Conservation (phyloP, 768 basidiomycete genomes). For the Tricholoma furcatifolium region DNA sequence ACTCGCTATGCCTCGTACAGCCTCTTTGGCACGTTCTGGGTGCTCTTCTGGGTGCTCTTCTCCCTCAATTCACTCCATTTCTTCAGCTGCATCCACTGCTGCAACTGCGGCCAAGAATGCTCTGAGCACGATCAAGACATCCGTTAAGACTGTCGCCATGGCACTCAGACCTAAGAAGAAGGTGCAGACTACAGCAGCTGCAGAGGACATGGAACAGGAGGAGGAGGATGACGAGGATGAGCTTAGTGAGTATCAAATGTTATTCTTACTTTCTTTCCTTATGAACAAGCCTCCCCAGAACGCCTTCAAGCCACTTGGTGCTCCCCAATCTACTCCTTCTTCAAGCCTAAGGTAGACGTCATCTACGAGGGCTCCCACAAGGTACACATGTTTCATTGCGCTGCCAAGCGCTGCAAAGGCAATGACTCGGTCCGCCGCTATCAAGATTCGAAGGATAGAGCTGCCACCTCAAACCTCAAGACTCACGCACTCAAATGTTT, state of each 20-base stretch:
- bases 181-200: neutral
- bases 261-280: neutral
- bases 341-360: no score
- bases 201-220: neutral
- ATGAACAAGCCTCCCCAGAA: neutral
- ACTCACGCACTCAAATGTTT: no score
- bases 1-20: neutral
- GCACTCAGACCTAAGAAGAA: neutral
- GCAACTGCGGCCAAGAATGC: neutral
- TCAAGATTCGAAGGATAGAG: no score
- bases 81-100: neutral
- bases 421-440: no score
- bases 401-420: no score
- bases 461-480: no score
- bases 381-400: no score
- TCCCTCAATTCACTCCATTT: neutral
- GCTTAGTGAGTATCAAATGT: neutral
- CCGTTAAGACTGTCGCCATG: neutral
- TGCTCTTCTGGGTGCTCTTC: neutral
- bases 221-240: constrained; percentile 1
- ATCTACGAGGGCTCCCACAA: no score
- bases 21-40: neutral
- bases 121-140: neutral
- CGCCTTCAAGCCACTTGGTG: no score
- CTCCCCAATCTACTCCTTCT: no score